Conservation (phyloP, 352 stramenopile species). For the Phytophthora meadii region DNA sequence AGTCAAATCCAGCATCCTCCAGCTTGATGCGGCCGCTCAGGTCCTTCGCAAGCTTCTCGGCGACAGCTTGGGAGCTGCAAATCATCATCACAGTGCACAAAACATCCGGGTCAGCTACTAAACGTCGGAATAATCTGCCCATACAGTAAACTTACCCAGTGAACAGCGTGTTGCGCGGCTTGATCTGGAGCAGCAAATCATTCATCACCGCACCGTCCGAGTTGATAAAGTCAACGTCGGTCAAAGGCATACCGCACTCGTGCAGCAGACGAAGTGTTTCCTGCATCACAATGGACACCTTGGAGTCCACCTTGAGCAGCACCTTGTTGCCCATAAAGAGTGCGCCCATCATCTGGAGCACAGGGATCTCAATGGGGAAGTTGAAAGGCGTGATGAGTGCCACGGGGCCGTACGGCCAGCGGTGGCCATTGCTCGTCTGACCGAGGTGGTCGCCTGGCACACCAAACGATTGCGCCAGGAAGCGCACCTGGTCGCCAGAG, state of each 20-base stretch:
- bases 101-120: conserved; percentile 6
- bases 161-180: conserved; percentile 97
- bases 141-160: conserved; percentile 79
- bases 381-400: conserved; percentile 99
- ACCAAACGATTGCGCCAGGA: conserved; percentile 95
- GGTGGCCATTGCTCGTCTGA: conserved; percentile 95
- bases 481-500: conserved; percentile 96
- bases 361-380: conserved; percentile 98
- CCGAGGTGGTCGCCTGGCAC: conserved; percentile 97
- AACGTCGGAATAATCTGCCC: neutral
- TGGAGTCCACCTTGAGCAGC: conserved; percentile 94
- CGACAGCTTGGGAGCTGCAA: conserved; percentile 88
- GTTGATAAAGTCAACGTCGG: conserved; percentile 98
- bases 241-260: conserved; percentile 94
- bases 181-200: conserved; percentile 93
- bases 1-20: conserved; percentile 99
- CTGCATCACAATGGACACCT: conserved; percentile 98
- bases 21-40: conserved; percentile 94
- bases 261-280: conserved; percentile 96
- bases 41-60: conserved; percentile 93
- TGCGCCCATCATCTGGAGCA: conserved; percentile 98
- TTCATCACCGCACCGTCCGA: conserved; percentile 95
- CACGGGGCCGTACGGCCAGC: conserved; percentile 96
- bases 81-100: conserved; percentile 11
- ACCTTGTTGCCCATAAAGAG: conserved; percentile 99